Evolutionary conservation across 2,329 filamentous ascomycete species (phyloP).

Genomic region (Cladophialophora psammophila): DNA sequence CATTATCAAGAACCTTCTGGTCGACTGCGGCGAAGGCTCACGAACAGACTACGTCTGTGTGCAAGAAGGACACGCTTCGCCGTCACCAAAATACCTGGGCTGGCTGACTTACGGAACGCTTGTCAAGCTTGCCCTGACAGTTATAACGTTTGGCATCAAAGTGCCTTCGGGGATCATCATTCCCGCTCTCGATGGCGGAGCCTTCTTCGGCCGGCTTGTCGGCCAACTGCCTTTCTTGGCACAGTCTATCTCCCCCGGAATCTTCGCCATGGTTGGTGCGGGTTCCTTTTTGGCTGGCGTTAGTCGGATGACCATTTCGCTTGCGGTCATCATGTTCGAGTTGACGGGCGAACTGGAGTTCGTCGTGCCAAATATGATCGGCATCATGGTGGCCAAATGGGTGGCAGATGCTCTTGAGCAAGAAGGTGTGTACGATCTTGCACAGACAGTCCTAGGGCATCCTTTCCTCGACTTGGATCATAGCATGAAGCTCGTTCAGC

Average conservation of each 20-base stretch:
- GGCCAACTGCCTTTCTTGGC: conserved; percentile 63
- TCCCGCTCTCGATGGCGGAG: conserved; percentile 64
- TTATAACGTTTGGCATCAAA: conserved; percentile 67
- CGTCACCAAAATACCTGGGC: conserved; percentile 54
- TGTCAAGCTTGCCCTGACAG: conserved; percentile 63
- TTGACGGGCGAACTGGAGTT: conserved; percentile 66
- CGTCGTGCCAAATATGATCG: conserved; percentile 65
- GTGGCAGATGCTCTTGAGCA: conserved; percentile 61
- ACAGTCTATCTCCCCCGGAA: conserved; percentile 60
- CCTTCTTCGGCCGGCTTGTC: conserved; percentile 64
- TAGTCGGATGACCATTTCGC: conserved; percentile 64
- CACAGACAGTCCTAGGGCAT: conserved; percentile 65
- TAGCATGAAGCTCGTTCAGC: conserved; percentile 50
- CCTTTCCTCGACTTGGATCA: conserved; percentile 64
- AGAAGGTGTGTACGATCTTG: conserved; percentile 66
- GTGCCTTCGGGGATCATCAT: conserved; percentile 69
- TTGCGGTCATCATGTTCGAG: conserved; percentile 69
- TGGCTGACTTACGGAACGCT: conserved; percentile 62
- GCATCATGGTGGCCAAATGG: conserved; percentile 67
- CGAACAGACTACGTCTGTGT: conserved; percentile 59
- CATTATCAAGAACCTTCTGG: conserved; percentile 64
- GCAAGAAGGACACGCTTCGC: conserved; percentile 50
- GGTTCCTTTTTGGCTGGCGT: conserved; percentile 67
- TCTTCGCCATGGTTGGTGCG: conserved; percentile 68
- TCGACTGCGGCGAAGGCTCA: conserved; percentile 57